Conservation (phyloP, 2,329 filamentous ascomycete genomes). For the Fusarium chlamydosporum region DNA sequence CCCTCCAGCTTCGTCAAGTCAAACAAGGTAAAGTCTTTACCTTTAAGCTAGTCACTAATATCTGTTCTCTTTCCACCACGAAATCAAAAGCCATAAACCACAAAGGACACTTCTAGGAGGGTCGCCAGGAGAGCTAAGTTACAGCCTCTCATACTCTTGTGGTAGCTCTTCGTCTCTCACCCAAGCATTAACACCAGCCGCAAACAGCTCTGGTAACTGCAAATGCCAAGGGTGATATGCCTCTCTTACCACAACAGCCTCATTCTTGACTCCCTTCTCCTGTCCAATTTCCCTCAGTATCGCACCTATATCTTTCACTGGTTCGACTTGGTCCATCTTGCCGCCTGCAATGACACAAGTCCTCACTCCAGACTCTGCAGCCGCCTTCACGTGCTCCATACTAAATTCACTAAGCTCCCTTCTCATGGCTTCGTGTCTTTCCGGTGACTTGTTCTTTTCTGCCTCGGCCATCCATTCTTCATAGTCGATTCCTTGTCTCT, state of each 20-base stretch:
- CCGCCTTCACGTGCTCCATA: slow-evolving; percentile 8
- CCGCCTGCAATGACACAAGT: slow-evolving; percentile 32
- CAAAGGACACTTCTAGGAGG: too few relatives aligned
- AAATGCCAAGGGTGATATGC: slow-evolving; percentile 40
- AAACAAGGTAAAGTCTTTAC: too few relatives aligned
- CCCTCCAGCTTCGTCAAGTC: too few relatives aligned
- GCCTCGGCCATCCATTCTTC: slow-evolving; percentile 25
- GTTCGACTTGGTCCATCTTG: slow-evolving; percentile 32
- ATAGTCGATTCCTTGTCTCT: slow-evolving; percentile 29
- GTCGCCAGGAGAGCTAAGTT: too few relatives aligned
- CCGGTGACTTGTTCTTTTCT: slow-evolving; percentile 25
- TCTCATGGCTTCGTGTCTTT: slow-evolving; percentile 1
- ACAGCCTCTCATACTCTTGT: slow-evolving; percentile 13
- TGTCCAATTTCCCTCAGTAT: slow-evolving; percentile 6
- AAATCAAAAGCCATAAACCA: too few relatives aligned
- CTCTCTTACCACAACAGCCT: slow-evolving; percentile 28
- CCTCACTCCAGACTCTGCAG: slow-evolving; percentile 23
- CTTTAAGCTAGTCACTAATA: too few relatives aligned
- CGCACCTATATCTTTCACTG: slow-evolving; percentile 17
- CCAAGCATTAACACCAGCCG: slow-evolving; percentile 29
- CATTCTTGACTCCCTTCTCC: slow-evolving; percentile 1
- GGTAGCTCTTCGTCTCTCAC: slow-evolving; percentile 5
- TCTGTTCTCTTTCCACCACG: too few relatives aligned
- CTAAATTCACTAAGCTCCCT: slow-evolving; percentile 12
- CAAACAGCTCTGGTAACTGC: slow-evolving; percentile 34